Base-by-base conservation (phyloP, 106 monocot species). In the Agapanthus africanus region DNA sequence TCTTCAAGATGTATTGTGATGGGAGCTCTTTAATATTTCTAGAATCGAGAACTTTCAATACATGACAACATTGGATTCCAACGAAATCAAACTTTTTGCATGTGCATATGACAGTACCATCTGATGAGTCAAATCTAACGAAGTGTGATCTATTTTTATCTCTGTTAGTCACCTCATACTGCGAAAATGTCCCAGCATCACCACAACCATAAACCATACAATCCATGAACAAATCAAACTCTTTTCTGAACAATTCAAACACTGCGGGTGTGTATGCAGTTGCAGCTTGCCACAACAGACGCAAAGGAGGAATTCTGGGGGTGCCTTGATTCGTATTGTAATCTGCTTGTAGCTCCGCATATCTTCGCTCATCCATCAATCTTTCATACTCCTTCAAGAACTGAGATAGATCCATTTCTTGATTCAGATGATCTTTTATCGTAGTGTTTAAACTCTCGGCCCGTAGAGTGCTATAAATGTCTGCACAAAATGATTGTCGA, bases 11-110 rank as follows among this genome's bases (percentile, higher is more conserved):
- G 74, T 66, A 89, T 19, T 80, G 79, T 30, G 59, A 75, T 54
- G 82, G 78, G 57, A 90, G 73, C 34, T 90, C 90, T 73, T 90
- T 85, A 9, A 90, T 78, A 62, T 78, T 80, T 76, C 77, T 80
- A 16, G 75, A 73, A 46, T 90, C 85, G 56, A 83, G 70, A 67
- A 86, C 82, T 67, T 86, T 90, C 26, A 90, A 40, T 37, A 83
- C 70, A 85, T 90, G 90, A 54, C 90, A 86, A 68, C 90, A 90
- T 30, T 79, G 76, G 28, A 90, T 76, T 30, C 90, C 90, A 25
- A 63, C 44, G 73, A 7, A 67, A 60, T 83, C 78, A 78, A 83
- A 85, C 63, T 80, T 90, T 61, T 74, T 85, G 50, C 90, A 90
- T 51, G 73, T 85, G 63, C 90, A 90, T 31, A 74, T 63, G 49